phyloP scores from a whole-genome alignment of 2,329 filamentous ascomycete species.

The Paraphoma sp. region DNA sequence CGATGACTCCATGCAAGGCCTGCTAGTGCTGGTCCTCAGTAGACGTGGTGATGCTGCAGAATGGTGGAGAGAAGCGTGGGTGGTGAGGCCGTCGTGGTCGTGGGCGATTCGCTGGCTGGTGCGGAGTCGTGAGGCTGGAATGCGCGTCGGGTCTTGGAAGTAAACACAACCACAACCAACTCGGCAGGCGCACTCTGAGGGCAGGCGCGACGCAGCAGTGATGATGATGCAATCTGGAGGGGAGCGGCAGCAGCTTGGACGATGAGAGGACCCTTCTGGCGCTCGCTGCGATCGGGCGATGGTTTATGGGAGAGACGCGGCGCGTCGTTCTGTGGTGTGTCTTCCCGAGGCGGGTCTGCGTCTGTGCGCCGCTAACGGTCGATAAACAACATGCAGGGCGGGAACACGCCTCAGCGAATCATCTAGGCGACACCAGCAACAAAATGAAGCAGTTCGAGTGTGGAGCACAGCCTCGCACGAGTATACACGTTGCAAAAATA shows the following conservation, averaged over 20 bases:
- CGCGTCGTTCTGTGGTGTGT: slow-evolving; percentile 21
- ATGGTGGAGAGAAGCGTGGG: slow-evolving; percentile 15
- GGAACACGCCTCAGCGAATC: slow-evolving; percentile 25
- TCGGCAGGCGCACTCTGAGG: slow-evolving; percentile 21
- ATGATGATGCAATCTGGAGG: slow-evolving; percentile 25
- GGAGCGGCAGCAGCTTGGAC: slow-evolving; percentile 14
- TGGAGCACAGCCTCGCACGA: not conserved
- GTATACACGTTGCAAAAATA: not conserved
- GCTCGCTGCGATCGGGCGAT: slow-evolving; percentile 34
- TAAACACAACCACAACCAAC: slow-evolving; percentile 23
- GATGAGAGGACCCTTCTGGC: slow-evolving; percentile 32
- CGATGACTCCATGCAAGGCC: slow-evolving; percentile 45
- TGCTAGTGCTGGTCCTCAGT: slow-evolving; percentile 15
- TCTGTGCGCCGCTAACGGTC: not conserved
- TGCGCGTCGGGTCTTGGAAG: slow-evolving; percentile 25
- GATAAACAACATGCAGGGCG: slow-evolving; percentile 4
- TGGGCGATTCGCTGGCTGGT: slow-evolving; percentile 34
- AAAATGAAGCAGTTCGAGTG: slow-evolving; percentile 22
- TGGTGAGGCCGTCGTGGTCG: slow-evolving; percentile 24
- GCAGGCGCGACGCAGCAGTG: slow-evolving; percentile 15
- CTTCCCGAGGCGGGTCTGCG: slow-evolving; percentile 19
- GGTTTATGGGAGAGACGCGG: slow-evolving; percentile 33
- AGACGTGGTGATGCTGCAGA: slow-evolving; percentile 16
- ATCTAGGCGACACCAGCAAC: slow-evolving; percentile 9
- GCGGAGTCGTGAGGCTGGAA: slow-evolving; percentile 14